phyloP scores from a whole-genome alignment of 768 basidiomycete genomes.

The Leccinum subtestaceum region DNA sequence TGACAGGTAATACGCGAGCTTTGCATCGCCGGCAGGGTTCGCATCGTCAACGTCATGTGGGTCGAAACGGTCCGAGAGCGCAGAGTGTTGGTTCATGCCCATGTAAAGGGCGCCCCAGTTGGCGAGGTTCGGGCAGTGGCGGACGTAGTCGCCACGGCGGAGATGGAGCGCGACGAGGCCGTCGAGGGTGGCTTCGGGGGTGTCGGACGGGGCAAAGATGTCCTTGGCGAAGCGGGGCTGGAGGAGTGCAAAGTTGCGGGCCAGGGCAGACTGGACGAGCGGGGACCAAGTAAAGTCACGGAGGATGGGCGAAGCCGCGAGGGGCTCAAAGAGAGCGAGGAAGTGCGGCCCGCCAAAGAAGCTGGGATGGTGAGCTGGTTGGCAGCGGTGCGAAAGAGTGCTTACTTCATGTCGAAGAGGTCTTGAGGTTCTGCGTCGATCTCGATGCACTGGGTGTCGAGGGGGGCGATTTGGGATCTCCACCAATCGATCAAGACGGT shows the following conservation, averaged over 20 bases:
- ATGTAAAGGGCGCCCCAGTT: conserved; percentile 44
- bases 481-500: conserved; percentile 49
- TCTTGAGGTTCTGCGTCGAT: conserved; percentile 38
- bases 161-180: conserved; percentile 56
- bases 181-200: conserved; percentile 27
- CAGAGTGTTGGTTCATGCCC: conserved; percentile 49
- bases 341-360: conserved; percentile 44
- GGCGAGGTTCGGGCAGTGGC: conserved; percentile 53
- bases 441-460: conserved; percentile 42
- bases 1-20: conserved; percentile 1
- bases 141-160: conserved; percentile 56
- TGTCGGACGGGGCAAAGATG: conserved; percentile 16
- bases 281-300: conserved; percentile 52
- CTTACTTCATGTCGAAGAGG: conserved; percentile 52
- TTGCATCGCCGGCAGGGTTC: not conserved
- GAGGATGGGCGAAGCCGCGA: conserved; percentile 49
- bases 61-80: conserved; percentile 40
- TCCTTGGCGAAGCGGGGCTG: conserved; percentile 32
- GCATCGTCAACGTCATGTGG: conserved; percentile 13
- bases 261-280: conserved; percentile 47
- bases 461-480: conserved; percentile 36
- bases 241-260: conserved; percentile 45
- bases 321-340: conserved; percentile 41
- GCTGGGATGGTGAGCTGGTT: conserved; percentile 23
- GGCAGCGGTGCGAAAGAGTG: not conserved